A percentile compares a stretch with the other conserved stretches of the same genome.
Evolutionary conservation across 257 asterid genomes (phyloP).

Genomic region (Solanum piurae): DNA sequence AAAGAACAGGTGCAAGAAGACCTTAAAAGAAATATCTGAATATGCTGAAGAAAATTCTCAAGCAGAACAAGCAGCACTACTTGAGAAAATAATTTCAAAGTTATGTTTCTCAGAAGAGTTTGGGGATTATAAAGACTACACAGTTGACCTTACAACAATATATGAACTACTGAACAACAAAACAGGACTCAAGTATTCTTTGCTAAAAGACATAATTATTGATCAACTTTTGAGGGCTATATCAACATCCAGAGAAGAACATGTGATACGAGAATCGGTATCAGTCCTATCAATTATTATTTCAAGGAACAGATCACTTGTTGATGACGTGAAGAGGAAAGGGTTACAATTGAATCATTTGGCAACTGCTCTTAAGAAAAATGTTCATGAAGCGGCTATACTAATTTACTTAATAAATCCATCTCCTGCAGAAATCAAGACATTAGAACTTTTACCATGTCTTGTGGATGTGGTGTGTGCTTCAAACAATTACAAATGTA

Average conservation of each 20-base stretch:
- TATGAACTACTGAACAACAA: constrained; percentile 46
- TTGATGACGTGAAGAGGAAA: constrained; percentile 63
- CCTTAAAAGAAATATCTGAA: constrained; percentile 14
- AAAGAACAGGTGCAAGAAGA: constrained; percentile 26
- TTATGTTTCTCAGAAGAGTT: constrained; percentile 58
- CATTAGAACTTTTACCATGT: constrained; percentile 66
- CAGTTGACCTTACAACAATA: constrained; percentile 55
- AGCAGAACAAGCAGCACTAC: constrained; percentile 38
- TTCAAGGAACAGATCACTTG: constrained; percentile 35
- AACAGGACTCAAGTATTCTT: constrained; percentile 61
- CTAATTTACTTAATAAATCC: constrained; percentile 72
- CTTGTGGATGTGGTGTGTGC: constrained; percentile 72
- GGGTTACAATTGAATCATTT: constrained; percentile 65
- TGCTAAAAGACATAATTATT: constrained; percentile 63
- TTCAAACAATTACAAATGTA: constrained; percentile 39
- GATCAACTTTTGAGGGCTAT: constrained; percentile 70
- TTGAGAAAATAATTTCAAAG: constrained; percentile 64
- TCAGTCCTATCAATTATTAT: constrained; percentile 63
- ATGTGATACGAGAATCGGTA: constrained; percentile 59
- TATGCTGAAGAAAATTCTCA: constrained; percentile 28
- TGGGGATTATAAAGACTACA: constrained; percentile 35
- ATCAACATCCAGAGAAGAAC: constrained; percentile 61
- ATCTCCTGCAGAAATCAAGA: constrained; percentile 67
- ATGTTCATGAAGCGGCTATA: constrained; percentile 73
- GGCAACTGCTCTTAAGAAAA: constrained; percentile 69